phyloP scores from a whole-genome alignment of 1,284 basidiomycete genomes.

The Cryptococcus sp. region DNA sequence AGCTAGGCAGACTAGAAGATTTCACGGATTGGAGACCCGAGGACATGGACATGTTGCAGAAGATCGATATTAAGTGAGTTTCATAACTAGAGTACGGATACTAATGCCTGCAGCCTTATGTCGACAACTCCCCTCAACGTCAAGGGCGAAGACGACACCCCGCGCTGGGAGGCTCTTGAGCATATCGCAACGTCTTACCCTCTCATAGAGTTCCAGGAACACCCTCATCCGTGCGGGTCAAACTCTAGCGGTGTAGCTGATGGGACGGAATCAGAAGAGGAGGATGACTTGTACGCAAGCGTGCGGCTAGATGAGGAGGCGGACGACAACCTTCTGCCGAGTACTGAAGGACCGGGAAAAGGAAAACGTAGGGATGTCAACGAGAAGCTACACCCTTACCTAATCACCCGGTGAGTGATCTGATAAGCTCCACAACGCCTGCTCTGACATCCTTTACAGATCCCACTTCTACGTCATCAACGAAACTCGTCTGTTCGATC shows the following conservation, averaged over 20 bases:
- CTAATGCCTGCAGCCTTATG: not conserved
- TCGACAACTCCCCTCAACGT: not conserved
- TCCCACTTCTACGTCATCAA: slow-evolving; percentile 30
- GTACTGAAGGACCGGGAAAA: not conserved
- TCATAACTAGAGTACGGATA: not conserved
- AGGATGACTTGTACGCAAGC: slow-evolving; percentile 16
- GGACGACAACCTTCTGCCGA: not conserved
- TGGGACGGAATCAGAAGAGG: slow-evolving; percentile 3
- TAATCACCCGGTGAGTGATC: slow-evolving; percentile 16
- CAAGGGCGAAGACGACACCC: not conserved
- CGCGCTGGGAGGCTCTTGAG: slow-evolving; percentile 13
- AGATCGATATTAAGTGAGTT: slow-evolving; percentile 4
- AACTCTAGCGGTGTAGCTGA: not conserved
- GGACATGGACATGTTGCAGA: not conserved
- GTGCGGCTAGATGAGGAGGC: slow-evolving; percentile 7
- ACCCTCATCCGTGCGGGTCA: slow-evolving; percentile 6
- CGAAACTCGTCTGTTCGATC: slow-evolving; percentile 22
- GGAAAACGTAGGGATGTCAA: slow-evolving; percentile 1
- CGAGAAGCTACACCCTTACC: slow-evolving; percentile 13
- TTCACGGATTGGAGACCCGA: slow-evolving; percentile 21
- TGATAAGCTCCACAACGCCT: not conserved
- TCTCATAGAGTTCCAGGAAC: slow-evolving; percentile 18
- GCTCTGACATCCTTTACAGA: slow-evolving; percentile 5
- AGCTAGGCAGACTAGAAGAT: slow-evolving; percentile 19
- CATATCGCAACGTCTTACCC: slow-evolving; percentile 11